These are phyloP conservation scores for Claviceps monticola DNA, from an alignment of 2,329 filamentous ascomycete species.

Conservation along the genomic window DNA sequence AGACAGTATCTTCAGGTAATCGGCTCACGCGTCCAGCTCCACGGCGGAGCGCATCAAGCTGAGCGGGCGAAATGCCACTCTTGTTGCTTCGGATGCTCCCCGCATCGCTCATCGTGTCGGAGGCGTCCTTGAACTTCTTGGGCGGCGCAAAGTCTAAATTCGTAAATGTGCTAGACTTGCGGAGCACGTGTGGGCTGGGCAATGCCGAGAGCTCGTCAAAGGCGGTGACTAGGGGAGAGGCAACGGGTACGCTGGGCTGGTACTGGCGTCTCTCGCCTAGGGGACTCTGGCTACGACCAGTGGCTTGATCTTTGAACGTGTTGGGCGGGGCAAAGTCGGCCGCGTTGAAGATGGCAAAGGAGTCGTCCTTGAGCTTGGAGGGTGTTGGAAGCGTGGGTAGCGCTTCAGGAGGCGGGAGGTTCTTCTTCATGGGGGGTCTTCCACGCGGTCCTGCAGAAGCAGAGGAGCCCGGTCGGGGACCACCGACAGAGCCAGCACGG, in stretches of 20 bases:
- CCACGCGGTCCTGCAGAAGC: slow-evolving; percentile 36
- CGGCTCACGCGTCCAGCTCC: slow-evolving; percentile 81
- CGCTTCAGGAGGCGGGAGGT: slow-evolving; percentile 54
- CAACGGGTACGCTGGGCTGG: slow-evolving; percentile 55
- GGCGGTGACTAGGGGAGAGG: slow-evolving; percentile 66
- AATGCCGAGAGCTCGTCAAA: slow-evolving; percentile 78
- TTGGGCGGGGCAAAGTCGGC: slow-evolving; percentile 79
- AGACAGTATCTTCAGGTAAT: slow-evolving; percentile 69
- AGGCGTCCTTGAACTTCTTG: slow-evolving; percentile 51
- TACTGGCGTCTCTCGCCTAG: slow-evolving; percentile 56
- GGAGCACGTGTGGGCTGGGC: slow-evolving; percentile 73
- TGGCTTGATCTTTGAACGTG: slow-evolving; percentile 49
- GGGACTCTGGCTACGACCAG: slow-evolving; percentile 54
- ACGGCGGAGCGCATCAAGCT: slow-evolving; percentile 58
- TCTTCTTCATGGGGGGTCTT: slow-evolving; percentile 27
- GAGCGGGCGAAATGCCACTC: slow-evolving; percentile 58
- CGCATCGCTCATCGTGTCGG: slow-evolving; percentile 47
- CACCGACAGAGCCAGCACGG: slow-evolving; percentile 31
- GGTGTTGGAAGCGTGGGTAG: slow-evolving; percentile 74
- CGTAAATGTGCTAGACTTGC: slow-evolving; percentile 68
- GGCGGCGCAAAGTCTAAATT: slow-evolving; percentile 70
- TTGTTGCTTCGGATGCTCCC: slow-evolving; percentile 53
- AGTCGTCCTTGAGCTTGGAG: slow-evolving; percentile 69
- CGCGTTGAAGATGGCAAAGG: slow-evolving; percentile 51
- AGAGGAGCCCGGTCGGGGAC: slow-evolving; percentile 44